Base-by-base conservation (phyloP, 129 eudicot genomes). In the Silybum marianum region DNA sequence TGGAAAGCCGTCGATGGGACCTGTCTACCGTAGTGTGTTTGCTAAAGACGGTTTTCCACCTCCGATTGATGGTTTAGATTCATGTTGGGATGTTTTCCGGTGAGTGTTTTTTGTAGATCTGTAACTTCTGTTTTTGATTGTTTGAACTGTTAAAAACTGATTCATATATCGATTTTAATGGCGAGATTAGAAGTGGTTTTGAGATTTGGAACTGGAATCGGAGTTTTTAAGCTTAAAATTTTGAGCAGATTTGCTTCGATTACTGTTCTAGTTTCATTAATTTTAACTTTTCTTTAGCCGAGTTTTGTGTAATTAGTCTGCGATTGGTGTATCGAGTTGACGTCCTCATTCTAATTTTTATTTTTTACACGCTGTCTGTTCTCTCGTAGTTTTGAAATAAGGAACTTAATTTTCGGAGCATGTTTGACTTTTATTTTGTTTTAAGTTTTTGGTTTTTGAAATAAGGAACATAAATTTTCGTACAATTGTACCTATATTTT, bases 61-160 rank as follows among this genome's bases (percentile, higher is more conserved):
- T 66, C 91, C 87, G 77, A 76, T 90, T 83, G 80, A 83, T 0
- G 97, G 97, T 4, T 44, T 91, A 32, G 92, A 90, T 7, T 85
- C 92, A 14, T 94, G 98, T 42, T 94, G 98, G 98, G 98, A 94
- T 66, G 79, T 94, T 77, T 94, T 94, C 79, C 93, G 98, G 98
- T 94, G 32, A 71, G 82, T 39, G 54, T 36, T 46, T 44, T 78
- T 1, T 9, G 22, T 73, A 81, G 85, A 74, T 81, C 80, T 81
- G 80, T 74, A 14, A 74, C 70, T 67, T 81, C 14, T 26, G 9
- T 1, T 72, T 80, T 82, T 22, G 72, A 32, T 72, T 72, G 42
- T 80, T 72, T 62, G 22, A 13, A 72, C 70, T 69, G 30, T 48
- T 78, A 51, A 32, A 71, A 72, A 21, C 46, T 7, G 71, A n/a